Percentiles rank a stretch among this genome's conserved stretches.
These are phyloP conservation scores for Amesomyces nigricolor DNA, from an alignment of 2,329 filamentous ascomycete genomes.

Conservation along the genomic window DNA sequence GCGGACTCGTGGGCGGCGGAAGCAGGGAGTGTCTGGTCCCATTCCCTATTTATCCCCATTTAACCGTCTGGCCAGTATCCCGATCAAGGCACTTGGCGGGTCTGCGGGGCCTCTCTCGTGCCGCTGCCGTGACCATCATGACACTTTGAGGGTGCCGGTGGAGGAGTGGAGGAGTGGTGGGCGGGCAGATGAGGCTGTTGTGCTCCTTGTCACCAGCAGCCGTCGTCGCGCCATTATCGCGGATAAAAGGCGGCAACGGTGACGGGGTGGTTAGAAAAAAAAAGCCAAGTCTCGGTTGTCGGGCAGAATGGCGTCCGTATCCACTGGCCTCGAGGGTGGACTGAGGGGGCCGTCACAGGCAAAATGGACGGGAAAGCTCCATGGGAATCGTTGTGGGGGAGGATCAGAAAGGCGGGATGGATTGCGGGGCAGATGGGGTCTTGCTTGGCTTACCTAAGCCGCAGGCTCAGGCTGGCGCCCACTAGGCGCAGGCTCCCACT, in stretches of 20 bases:
- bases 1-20: constrained; percentile 25
- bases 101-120: constrained; percentile 16
- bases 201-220: not conserved
- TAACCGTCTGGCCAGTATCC: constrained; percentile 29
- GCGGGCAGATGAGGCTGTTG: not conserved
- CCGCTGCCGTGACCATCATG: not conserved
- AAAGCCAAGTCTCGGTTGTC: not conserved
- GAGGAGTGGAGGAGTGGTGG: not conserved
- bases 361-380: too few species aligned
- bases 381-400: too few species aligned
- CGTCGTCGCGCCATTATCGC: not conserved
- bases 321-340: not conserved
- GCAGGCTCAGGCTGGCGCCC: too few species aligned
- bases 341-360: too few species aligned
- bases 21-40: constrained; percentile 18
- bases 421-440: too few species aligned
- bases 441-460: too few species aligned
- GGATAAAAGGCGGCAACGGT: not conserved
- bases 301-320: not conserved
- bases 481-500: too few species aligned
- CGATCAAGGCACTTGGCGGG: constrained; percentile 19
- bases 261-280: not conserved
- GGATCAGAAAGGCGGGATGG: too few species aligned
- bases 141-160: not conserved
- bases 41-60: constrained; percentile 35